Evolutionary conservation across 2,329 filamentous ascomycete genomes (phyloP).

Genomic region (Pseudogymnoascus sp.): DNA sequence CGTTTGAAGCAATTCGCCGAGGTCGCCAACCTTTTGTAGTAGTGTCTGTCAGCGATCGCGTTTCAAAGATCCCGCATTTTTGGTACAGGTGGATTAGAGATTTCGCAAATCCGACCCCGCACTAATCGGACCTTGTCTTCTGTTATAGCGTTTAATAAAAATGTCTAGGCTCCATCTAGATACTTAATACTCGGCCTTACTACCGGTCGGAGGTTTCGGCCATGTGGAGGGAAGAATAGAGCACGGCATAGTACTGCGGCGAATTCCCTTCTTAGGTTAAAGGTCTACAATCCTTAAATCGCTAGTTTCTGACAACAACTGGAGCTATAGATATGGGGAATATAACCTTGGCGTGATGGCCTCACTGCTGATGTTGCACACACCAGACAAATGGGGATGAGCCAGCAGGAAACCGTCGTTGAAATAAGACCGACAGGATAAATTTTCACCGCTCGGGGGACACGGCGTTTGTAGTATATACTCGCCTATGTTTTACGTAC

Average conservation of each 20-base stretch:
- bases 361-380: background rate
- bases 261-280: slow-evolving; percentile 2
- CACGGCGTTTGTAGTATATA: background rate
- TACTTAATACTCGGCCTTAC: background rate
- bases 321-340: background rate
- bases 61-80: background rate
- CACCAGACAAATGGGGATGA: background rate
- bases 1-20: background rate
- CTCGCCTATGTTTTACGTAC: background rate
- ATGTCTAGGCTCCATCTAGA: background rate
- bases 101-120: background rate
- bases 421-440: background rate
- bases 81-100: background rate
- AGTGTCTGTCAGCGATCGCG: background rate
- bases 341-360: background rate
- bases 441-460: background rate
- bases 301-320: background rate
- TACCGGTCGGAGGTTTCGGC: background rate
- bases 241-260: background rate
- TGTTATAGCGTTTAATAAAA: background rate
- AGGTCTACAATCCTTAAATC: background rate
- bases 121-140: background rate
- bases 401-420: background rate
- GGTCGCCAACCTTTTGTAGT: background rate
- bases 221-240: background rate